Conservation (phyloP, 768 basidiomycete species). For the Scleroderma bovista region DNA sequence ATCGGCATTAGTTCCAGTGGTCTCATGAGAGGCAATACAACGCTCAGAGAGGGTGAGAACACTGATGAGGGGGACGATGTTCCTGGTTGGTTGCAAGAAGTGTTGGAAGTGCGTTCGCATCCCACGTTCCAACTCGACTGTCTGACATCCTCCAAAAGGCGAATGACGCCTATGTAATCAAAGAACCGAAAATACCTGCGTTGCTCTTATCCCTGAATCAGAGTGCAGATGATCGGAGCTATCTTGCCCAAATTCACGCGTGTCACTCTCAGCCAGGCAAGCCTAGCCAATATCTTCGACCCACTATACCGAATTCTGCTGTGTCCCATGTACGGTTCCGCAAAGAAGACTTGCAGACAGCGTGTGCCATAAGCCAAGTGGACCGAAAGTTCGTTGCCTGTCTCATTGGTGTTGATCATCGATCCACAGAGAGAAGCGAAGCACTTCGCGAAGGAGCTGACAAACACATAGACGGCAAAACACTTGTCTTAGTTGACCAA, state of each 20-base stretch:
- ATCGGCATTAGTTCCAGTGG: constrained; percentile 4
- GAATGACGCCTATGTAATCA: constrained; percentile 49
- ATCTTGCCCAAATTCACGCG: constrained; percentile 1
- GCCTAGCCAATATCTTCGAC: constrained; percentile 7
- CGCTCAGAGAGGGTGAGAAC: constrained; percentile 2
- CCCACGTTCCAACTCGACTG: constrained; percentile 4
- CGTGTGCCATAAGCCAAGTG: constrained; percentile 73
- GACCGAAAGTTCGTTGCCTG: constrained; percentile 91
- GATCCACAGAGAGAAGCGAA: constrained; percentile 10
- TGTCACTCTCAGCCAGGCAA: constrained; percentile 10
- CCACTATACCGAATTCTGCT: constrained; percentile 7
- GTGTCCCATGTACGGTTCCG: constrained; percentile 36
- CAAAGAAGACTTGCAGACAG: constrained; percentile 49
- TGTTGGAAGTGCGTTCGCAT: constrained; percentile 44
- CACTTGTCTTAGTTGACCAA: constrained; percentile 85
- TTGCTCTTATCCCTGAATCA: constrained; percentile 12
- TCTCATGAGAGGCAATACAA: constrained; percentile 1
- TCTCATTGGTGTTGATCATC: constrained; percentile 33
- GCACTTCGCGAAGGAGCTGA: constrained; percentile 10
- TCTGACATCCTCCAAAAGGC: constrained; percentile 32
- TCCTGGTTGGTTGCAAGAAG: constrained; percentile 62
- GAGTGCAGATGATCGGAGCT: constrained; percentile 8
- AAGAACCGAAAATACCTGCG: constrained; percentile 44
- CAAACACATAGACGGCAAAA: constrained; percentile 14
- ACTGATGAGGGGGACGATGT: constrained; percentile 18